Evolutionary conservation across 2,329 filamentous ascomycete species (phyloP).

Genomic region (Colletotrichum noveboracense): DNA sequence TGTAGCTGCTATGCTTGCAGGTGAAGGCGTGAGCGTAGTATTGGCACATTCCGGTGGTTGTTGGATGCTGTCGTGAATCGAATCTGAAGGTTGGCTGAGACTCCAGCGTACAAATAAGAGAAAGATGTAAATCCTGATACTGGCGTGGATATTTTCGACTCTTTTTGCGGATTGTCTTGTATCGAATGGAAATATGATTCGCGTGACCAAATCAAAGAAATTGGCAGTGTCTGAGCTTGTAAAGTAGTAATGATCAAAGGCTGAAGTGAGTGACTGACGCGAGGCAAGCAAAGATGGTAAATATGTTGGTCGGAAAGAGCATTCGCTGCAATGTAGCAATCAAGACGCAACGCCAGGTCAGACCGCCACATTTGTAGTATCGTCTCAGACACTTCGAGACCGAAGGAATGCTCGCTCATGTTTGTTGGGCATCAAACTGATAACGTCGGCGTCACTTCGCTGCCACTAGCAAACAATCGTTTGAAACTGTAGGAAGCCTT

Average conservation of each 20-base stretch:
- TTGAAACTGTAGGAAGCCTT: conserved; percentile 6
- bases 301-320: not conserved
- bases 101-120: not conserved
- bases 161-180: not conserved
- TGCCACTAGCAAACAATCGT: not conserved
- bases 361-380: conserved; percentile 1
- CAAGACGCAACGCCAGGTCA: not conserved
- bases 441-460: conserved; percentile 8
- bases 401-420: not conserved
- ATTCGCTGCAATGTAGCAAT: not conserved
- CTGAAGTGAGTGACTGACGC: not conserved
- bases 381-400: not conserved
- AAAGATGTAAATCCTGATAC: not conserved
- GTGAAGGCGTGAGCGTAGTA: conserved; percentile 42
- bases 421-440: not conserved
- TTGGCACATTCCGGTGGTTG: conserved; percentile 34
- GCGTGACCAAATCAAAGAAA: not conserved
- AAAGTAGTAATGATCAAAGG: not conserved
- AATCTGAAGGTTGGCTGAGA: not conserved
- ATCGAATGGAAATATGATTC: not conserved
- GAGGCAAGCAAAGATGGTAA: not conserved
- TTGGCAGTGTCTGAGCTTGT: not conserved
- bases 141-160: not conserved
- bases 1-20: conserved; percentile 38
- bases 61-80: not conserved